Evolutionary conservation across 2,329 filamentous ascomycete species (phyloP).

Genomic region (Blastomyces silverae): DNA sequence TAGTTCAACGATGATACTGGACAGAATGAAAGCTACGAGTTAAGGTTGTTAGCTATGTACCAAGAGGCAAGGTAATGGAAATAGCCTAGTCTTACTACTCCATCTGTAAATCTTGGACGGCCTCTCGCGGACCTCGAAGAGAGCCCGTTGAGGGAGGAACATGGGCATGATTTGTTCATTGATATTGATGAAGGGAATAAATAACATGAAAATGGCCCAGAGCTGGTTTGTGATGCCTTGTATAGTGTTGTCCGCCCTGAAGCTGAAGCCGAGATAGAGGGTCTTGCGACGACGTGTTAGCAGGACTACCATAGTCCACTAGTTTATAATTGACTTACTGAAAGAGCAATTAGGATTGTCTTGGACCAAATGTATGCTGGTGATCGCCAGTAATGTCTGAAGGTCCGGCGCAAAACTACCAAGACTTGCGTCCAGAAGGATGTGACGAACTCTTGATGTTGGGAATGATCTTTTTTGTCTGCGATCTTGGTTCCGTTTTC

Average conservation of each 20-base stretch:
- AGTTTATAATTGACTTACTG: not conserved
- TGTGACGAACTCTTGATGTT: conserved; percentile 63
- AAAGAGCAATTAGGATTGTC: conserved; percentile 45
- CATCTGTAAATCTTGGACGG: conserved; percentile 66
- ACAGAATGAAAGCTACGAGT: conserved; percentile 52
- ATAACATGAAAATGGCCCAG: conserved; percentile 79
- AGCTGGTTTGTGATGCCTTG: conserved; percentile 85
- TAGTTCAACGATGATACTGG: conserved; percentile 64
- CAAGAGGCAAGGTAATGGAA: not conserved
- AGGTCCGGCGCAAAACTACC: conserved; percentile 64
- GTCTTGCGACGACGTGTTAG: not conserved
- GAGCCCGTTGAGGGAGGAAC: conserved; percentile 51
- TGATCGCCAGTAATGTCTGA: conserved; percentile 86
- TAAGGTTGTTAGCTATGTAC: not conserved
- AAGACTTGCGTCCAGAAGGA: conserved; percentile 61
- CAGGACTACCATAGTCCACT: not conserved
- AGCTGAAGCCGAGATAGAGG: conserved; percentile 31
- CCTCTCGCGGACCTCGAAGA: conserved; percentile 54
- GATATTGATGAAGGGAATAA: conserved; percentile 65
- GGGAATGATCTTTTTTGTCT: not conserved
- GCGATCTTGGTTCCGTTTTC: not conserved
- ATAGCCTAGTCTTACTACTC: conserved; percentile 35
- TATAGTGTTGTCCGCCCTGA: conserved; percentile 62
- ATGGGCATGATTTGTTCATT: conserved; percentile 51
- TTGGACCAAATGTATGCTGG: conserved; percentile 87